A percentile compares a stretch with the other conserved stretches of the same genome.
These are phyloP conservation scores for Leishmania tarentolae DNA, from an alignment of 208 protist species.

Conservation along the genomic window DNA sequence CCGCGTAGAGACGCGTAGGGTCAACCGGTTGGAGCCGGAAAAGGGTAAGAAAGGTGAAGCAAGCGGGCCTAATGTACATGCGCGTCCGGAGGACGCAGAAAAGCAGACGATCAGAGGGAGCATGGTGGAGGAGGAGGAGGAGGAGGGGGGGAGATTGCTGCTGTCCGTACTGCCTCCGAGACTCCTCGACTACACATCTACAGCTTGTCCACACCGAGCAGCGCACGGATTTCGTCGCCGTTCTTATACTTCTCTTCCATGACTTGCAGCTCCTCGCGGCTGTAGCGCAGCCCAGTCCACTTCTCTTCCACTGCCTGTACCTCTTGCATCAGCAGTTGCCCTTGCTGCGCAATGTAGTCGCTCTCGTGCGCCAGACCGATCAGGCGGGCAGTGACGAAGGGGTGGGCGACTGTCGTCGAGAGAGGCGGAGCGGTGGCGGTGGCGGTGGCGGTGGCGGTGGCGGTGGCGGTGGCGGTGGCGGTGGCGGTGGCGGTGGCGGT, in stretches of 20 bases:
- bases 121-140: neutral
- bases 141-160: neutral
- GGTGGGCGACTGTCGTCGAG: conserved; percentile 56
- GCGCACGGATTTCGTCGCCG: conserved; percentile 50
- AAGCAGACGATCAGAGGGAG: neutral
- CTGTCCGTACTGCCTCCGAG: neutral
- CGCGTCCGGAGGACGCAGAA: neutral
- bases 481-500: neutral
- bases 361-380: conserved; percentile 68
- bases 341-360: conserved; percentile 58
- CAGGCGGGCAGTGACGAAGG: conserved; percentile 59
- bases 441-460: neutral
- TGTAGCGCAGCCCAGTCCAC: conserved; percentile 43
- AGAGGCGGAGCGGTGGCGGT: neutral
- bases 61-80: neutral
- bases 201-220: conserved; percentile 23
- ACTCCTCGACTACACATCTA: neutral
- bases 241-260: conserved; percentile 70
- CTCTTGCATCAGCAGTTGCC: conserved; percentile 52
- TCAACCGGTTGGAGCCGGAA: no score
- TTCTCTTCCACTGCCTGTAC: conserved; percentile 55
- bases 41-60: neutral
- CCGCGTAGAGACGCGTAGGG: neutral
- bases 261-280: conserved; percentile 37
- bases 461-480: neutral